Conservation (phyloP, 1,284 basidiomycete genomes). For the Puccinia coronata region DNA sequence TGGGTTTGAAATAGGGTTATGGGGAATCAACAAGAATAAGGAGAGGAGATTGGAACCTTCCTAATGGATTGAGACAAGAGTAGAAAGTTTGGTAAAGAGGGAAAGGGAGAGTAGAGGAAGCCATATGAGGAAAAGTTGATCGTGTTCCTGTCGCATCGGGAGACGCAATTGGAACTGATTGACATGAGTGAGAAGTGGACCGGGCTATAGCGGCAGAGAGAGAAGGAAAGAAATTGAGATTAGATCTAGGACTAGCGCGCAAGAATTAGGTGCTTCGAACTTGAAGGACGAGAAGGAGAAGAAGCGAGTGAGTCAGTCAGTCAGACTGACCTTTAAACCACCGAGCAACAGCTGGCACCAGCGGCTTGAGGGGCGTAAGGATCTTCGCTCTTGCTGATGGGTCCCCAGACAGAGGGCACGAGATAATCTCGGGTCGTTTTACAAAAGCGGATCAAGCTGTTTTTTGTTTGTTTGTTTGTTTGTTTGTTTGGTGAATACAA, state of each 20-base stretch:
- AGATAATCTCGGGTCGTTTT: constrained; percentile 85
- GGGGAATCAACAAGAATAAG: not conserved
- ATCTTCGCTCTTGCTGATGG: constrained; percentile 80
- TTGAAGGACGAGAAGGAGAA: too few species aligned
- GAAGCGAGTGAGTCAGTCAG: not conserved
- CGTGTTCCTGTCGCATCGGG: not conserved
- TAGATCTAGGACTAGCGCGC: not conserved
- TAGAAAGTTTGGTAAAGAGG: not conserved
- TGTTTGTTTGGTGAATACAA: too few species aligned
- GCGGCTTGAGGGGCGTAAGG: constrained; percentile 77
- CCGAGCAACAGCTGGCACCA: constrained; percentile 54
- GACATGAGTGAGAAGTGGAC: too few species aligned
- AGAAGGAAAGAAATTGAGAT: not conserved
- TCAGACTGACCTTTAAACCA: constrained; percentile 15
- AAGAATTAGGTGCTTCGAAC: too few species aligned
- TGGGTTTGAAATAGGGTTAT: not conserved
- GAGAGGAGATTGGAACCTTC: not conserved
- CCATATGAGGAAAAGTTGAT: not conserved
- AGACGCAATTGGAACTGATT: not conserved
- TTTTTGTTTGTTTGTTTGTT: too few species aligned
- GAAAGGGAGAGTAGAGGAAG: not conserved
- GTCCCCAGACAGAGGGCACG: constrained; percentile 89
- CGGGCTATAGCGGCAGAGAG: not conserved
- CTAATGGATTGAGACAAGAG: not conserved
- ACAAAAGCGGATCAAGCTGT: constrained; percentile 84